Base-by-base conservation (phyloP, 345 rosid genomes). In the Cardamine resedifolia region DNA sequence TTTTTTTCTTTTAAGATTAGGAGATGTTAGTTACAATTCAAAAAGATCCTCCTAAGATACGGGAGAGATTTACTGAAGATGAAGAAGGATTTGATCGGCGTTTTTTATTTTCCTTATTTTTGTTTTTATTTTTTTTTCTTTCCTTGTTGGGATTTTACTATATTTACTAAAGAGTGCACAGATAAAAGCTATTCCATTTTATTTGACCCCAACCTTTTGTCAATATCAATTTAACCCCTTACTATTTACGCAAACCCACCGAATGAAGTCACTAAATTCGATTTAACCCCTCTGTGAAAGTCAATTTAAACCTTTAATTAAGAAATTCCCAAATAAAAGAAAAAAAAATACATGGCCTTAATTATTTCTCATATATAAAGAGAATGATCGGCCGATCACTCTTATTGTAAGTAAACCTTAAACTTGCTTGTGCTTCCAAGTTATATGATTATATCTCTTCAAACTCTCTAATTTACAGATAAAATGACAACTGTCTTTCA, bases 21-120 rank as follows among this genome's bases (percentile, higher is more conserved):
- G n/a, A n/a, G n/a, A n/a, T n/a, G n/a, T n/a, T n/a, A n/a, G n/a
- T n/a, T n/a, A n/a, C n/a, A n/a, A n/a, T n/a, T n/a, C n/a, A n/a
- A n/a, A n/a, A n/a, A n/a, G n/a, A n/a, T n/a, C n/a, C n/a, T n/a
- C n/a, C n/a, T n/a, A n/a, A n/a, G n/a, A n/a, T n/a, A n/a, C n/a
- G n/a, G n/a, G n/a, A n/a, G n/a, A 23, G 24, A 23, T 23, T 2
- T 23, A 23, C 1, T 7, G 11, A 24, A 27, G 51, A 59, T 21
- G 62, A 74, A 67, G 64, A 5, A 31, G 73, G 31, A 34, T 47
- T 66, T 57, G 58, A 75, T 75, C 78, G 10, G 57, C 60, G 72
- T 58, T 74, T 58, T 74, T 49, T 58, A 3, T 24, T 58, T 72
- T 63, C 12, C 3, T 33, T 60, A 41, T 39, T 49, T 15, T 27